These are phyloP conservation scores for Marchantia polymorpha DNA, from an alignment of 225 moss, liverwort and hornwort genomes.

Conservation along the genomic window DNA sequence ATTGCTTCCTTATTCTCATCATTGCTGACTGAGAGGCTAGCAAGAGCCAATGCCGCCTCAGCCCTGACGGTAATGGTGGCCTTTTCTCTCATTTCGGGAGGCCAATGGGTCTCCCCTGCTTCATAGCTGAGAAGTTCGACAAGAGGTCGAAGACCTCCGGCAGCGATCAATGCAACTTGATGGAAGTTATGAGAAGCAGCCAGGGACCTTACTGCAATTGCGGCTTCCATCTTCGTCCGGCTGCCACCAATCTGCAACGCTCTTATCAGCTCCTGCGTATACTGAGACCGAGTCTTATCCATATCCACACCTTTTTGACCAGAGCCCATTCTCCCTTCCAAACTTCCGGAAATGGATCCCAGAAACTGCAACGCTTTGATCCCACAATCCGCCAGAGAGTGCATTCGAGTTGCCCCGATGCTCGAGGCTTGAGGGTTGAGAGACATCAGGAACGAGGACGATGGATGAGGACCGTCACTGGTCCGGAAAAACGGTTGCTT, in stretches of 20 bases:
- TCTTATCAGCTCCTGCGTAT: conserved; percentile 52
- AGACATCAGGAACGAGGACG: conserved; percentile 9
- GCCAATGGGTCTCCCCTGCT: conserved; percentile 71
- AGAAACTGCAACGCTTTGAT: conserved; percentile 23
- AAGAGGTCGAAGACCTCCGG: conserved; percentile 53
- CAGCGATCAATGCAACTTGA: conserved; percentile 52
- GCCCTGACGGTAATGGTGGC: conserved; percentile 70
- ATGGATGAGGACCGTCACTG: conserved; percentile 18
- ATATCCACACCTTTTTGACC: conserved; percentile 13
- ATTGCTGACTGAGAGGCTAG: conserved; percentile 60
- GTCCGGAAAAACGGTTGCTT: conserved; percentile 23
- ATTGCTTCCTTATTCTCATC: conserved; percentile 66
- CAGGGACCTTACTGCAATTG: conserved; percentile 56
- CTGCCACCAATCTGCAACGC: conserved; percentile 58
- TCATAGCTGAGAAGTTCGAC: conserved; percentile 59
- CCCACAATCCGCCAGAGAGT: conserved; percentile 30
- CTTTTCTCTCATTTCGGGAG: conserved; percentile 58
- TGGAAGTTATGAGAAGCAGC: conserved; percentile 48
- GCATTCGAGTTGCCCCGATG: conserved; percentile 26
- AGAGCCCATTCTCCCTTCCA: conserved; percentile 18
- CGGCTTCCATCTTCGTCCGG: conserved; percentile 71
- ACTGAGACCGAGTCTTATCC: conserved; percentile 30
- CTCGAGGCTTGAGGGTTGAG: conserved; percentile 25
- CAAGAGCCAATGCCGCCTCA: conserved; percentile 72
- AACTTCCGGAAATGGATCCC: conserved; percentile 13